Evolutionary conservation across 352 stramenopile species (phyloP), one percentile per base, ranked within the genome.

Genomic region (Phytophthora macrochlamydospora): DNA sequence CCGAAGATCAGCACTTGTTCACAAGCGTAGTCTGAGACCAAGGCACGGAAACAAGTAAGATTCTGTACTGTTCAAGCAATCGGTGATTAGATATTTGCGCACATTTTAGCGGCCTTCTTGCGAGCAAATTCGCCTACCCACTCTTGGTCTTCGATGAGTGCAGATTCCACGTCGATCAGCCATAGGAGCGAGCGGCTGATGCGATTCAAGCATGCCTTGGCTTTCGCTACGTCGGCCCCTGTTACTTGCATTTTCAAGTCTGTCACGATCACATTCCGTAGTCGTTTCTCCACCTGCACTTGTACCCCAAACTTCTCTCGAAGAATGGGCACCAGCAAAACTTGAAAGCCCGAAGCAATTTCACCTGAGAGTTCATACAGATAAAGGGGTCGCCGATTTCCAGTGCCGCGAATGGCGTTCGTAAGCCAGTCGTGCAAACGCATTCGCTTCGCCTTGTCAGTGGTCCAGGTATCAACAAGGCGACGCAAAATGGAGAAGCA

Each of bases 391-490:
- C 65, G 67, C 1, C 79, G 74, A 35, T 77, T 81, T 7, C 81
- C 83, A 11, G 81, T 91, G 29, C 69, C 59, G 7, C 79, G 79
- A 14, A 91, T 85, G 7, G 79, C 76, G 31, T 87, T 89, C n/a
- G 69, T 90, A 18, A 92, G 72, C 81, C 83, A 92, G 71, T 92
- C 83, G 44, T 89, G 76, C 13, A 92, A 63, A 31, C 72, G 55
- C 83, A 92, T 92, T 24, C 79, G 65, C 65, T 92, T 90, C n/a
- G 81, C 69, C 31, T 86, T 88, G 67, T 92, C 83, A 14, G 74
- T 79, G 13, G 83, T 90, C 81, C 83, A 91, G 62, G 60, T 89
- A 56, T 87, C 80, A 40, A 90, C 69, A 33, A 92, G 63, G 0
- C 75, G 75, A 2, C 74, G 76, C 38, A 91, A 63, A 62, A 89